Percentiles rank a stretch among this genome's conserved stretches.
phyloP scores from a whole-genome alignment of 2,329 filamentous ascomycete genomes.

The Lecanosticta acicola region DNA sequence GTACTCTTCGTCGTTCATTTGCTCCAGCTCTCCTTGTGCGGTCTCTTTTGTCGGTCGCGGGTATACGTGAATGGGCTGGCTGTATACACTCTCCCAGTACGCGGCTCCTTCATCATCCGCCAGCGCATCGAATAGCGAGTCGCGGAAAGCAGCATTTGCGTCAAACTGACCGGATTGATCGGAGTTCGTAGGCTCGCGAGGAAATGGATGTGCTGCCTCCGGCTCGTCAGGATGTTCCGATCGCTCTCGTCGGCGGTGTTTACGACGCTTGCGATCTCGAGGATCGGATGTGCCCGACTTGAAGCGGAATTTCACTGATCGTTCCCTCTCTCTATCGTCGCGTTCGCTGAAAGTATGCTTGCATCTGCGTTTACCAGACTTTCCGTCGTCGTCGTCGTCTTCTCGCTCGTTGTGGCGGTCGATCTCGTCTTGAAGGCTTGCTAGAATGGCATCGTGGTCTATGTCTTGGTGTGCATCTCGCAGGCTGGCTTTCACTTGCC shows the following conservation, averaged over 20 bases:
- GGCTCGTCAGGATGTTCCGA: not conserved
- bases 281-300: conserved; percentile 23
- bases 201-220: conserved; percentile 29
- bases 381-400: conserved; percentile 10
- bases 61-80: conserved; percentile 86
- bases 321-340: not conserved
- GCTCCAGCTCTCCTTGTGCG: conserved; percentile 58
- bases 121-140: conserved; percentile 93
- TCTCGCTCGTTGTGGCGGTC: conserved; percentile 27
- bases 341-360: not conserved
- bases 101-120: conserved; percentile 92
- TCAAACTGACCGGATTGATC: conserved; percentile 42
- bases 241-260: conserved; percentile 10
- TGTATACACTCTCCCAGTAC: conserved; percentile 96
- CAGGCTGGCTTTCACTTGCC: conserved; percentile 26
- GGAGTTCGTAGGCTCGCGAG: conserved; percentile 26
- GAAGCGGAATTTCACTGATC: conserved; percentile 28
- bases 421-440: conserved; percentile 31
- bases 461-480: conserved; percentile 13
- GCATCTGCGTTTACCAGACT: not conserved
- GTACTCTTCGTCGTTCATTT: conserved; percentile 92
- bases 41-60: conserved; percentile 58
- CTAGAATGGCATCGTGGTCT: conserved; percentile 31
- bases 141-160: conserved; percentile 73
- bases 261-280: conserved; percentile 19